Conservation (phyloP, 371 early-diverging fungal species). For the Zopfochytrium polystomum region DNA sequence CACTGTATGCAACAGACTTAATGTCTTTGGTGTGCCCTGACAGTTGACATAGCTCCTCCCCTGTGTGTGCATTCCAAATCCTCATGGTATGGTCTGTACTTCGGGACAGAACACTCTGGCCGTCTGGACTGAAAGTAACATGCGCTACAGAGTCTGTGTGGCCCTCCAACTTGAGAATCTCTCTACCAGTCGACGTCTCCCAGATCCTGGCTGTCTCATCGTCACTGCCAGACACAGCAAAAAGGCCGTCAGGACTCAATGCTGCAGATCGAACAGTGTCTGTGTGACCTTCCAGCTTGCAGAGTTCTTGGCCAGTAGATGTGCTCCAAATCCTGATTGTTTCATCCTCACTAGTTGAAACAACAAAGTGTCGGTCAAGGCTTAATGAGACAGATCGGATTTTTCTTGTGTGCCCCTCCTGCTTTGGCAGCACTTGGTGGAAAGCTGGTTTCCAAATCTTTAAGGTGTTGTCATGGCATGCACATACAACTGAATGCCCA, state of each 20-base stretch:
- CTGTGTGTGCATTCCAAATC: slow-evolving; percentile 71
- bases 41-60: slow-evolving; percentile 62
- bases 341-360: slow-evolving; percentile 72
- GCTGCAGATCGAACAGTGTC: slow-evolving; percentile 61
- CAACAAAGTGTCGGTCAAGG: slow-evolving; percentile 30
- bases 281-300: slow-evolving; percentile 63
- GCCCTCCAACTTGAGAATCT: slow-evolving; percentile 58
- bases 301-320: slow-evolving; percentile 32
- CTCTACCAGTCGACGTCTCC: slow-evolving; percentile 21
- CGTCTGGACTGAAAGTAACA: slow-evolving; percentile 52
- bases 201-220: slow-evolving; percentile 19
- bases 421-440: too few relatives aligned
- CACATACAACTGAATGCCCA: too few relatives aligned
- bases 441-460: too few relatives aligned
- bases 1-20: slow-evolving; percentile 81
- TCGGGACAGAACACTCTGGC: slow-evolving; percentile 73
- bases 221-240: slow-evolving; percentile 11
- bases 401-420: too few relatives aligned
- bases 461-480: too few relatives aligned
- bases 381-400: slow-evolving; percentile 83
- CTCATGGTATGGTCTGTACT: slow-evolving; percentile 86
- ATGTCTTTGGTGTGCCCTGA: slow-evolving; percentile 92
- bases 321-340: too few relatives aligned
- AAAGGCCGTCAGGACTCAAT: slow-evolving; percentile 40
- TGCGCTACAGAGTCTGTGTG: slow-evolving; percentile 52